Conservation (phyloP, 352 stramenopile species). For the Phytophthora chlamydospora region DNA sequence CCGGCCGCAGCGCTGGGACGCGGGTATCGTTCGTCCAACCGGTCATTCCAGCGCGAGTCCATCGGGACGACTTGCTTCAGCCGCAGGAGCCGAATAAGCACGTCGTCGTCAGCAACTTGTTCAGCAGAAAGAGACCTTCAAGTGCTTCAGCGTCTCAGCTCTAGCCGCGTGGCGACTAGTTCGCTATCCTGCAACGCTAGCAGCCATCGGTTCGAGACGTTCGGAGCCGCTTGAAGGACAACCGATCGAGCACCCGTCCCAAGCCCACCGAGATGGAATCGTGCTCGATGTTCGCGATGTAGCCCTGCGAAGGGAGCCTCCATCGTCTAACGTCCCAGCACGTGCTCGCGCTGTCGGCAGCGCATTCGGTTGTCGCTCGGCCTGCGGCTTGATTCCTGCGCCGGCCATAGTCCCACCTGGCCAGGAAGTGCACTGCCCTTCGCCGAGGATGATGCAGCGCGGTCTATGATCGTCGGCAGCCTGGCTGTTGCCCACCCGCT, state of each 20-base stretch:
- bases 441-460: conserved; percentile 12
- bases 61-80: conserved; percentile 21
- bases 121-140: conserved; percentile 1
- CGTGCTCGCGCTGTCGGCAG: background rate
- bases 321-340: background rate
- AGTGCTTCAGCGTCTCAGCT: no score
- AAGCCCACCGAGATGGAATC: background rate
- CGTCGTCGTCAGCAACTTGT: background rate
- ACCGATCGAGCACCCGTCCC: background rate
- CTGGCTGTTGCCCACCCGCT: conserved; percentile 33
- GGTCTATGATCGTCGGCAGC: conserved; percentile 30
- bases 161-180: no score
- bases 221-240: no score
- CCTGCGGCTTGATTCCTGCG: conserved; percentile 30
- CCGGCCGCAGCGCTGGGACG: conserved; percentile 20
- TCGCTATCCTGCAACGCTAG: background rate
- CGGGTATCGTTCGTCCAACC: conserved; percentile 18
- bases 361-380: conserved; percentile 31
- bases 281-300: no score
- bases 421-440: conserved; percentile 10
- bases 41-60: conserved; percentile 24
- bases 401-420: conserved; percentile 28
- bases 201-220: conserved; percentile 18
- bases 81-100: no score
- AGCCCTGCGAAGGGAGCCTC: background rate